A percentile compares a stretch with the other conserved stretches of the same genome.
Conservation (phyloP, 129 eudicot species). For the Lactuca sativa region DNA sequence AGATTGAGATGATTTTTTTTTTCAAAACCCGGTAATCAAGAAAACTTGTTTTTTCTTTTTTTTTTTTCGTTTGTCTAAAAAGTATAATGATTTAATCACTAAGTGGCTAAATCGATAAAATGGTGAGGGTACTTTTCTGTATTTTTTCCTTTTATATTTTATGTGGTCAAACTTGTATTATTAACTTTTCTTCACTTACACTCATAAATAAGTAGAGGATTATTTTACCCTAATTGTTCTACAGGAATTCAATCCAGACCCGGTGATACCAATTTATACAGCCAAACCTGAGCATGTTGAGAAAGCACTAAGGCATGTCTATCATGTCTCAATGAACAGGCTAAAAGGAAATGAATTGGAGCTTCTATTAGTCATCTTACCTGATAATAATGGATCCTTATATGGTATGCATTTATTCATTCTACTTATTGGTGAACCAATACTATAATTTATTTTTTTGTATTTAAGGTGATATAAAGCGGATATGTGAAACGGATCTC, state of each 20-base stretch:
- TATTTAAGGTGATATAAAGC: conserved; percentile 59
- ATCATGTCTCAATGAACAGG: conserved; percentile 42
- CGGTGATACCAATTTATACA: conserved; percentile 53
- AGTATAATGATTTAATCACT: no score
- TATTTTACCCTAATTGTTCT: not conserved
- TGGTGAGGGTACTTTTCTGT: no score
- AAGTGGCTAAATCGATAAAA: no score
- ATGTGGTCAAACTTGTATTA: no score
- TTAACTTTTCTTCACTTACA: not conserved
- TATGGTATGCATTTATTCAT: conserved; percentile 46
- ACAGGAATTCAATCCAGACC: conserved; percentile 66
- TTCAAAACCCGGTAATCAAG: no score
- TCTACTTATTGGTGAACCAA: not conserved
- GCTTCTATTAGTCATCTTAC: conserved; percentile 66
- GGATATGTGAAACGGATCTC: conserved; percentile 77
- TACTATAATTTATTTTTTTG: not conserved
- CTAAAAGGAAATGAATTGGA: conserved; percentile 68
- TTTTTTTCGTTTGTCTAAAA: not conserved
- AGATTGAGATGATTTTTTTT: no score
- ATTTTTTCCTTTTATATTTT: no score
- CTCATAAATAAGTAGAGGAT: not conserved
- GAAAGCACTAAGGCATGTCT: conserved; percentile 57
- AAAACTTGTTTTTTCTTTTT: no score
- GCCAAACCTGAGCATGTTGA: conserved; percentile 76
- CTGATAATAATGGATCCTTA: conserved; percentile 72